Conservation (phyloP, 2,329 filamentous ascomycete genomes). For the Pyricularia sp. region DNA sequence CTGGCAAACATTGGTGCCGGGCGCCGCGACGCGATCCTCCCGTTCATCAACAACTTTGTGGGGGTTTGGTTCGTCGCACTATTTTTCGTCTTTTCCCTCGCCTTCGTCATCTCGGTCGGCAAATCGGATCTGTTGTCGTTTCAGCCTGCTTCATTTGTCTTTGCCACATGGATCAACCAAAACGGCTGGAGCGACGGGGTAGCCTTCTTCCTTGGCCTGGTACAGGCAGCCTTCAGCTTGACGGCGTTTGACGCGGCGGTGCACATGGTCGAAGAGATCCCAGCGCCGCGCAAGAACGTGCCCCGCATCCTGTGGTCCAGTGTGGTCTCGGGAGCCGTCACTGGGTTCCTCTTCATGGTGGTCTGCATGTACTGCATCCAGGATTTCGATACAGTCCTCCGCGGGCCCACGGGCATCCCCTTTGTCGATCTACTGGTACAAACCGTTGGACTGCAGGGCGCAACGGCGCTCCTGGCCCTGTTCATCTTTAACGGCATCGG, state of each 20-base stretch:
- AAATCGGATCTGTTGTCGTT: not conserved
- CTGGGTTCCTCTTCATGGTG: not conserved
- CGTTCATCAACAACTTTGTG: slow-evolving; percentile 47
- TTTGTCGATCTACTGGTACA: not conserved
- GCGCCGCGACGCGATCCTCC: slow-evolving; percentile 34
- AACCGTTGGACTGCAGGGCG: not conserved
- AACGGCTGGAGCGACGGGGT: not conserved
- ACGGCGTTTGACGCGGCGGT: slow-evolving; percentile 44
- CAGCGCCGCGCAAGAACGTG: slow-evolving; percentile 46
- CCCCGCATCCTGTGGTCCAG: slow-evolving; percentile 48
- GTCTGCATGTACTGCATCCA: not conserved
- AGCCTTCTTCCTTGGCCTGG: slow-evolving; percentile 30
- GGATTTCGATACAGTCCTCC: not conserved
- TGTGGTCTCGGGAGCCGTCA: not conserved
- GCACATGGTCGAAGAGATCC: slow-evolving; percentile 50
- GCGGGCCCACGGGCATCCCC: not conserved
- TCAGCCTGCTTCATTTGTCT: not conserved
- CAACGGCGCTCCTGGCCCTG: not conserved
- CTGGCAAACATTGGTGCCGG: slow-evolving; percentile 42
- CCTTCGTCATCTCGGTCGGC: not conserved
- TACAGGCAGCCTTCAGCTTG: slow-evolving; percentile 41
- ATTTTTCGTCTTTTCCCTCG: slow-evolving; percentile 6
- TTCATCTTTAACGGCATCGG: not conserved
- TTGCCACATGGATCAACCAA: not conserved
- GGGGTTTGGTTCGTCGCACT: slow-evolving; percentile 27